Base-by-base conservation (phyloP, 73 alveolate genomes). In the Tetrahymena thermophila region DNA sequence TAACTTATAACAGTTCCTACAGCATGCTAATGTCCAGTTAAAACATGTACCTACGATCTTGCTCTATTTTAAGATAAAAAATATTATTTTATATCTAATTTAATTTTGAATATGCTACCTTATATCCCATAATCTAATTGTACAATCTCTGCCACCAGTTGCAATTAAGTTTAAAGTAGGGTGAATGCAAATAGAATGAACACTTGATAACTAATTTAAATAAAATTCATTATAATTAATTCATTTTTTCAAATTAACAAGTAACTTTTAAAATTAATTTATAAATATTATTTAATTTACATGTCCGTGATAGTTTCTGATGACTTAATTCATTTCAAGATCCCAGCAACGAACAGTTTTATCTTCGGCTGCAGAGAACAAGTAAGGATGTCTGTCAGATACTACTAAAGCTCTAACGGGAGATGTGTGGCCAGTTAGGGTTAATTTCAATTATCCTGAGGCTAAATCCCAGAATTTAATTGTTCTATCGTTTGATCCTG, bases 391-490 rank as follows among this genome's bases (percentile, higher is more conserved):
- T 83, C 99, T 95, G 21, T 98, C 95, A 85, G 98, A 96, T 89
- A 97, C 97, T 6, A 95, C 94, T 14, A 98, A 97, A 84, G 96
- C 97, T 50, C 98, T 93, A 38, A 96, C 94, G 4, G 99, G 97
- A 96, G 98, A 97, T 93, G 99, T 99, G 94, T 99, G 99, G 34
- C 99, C 99, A 15, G 99, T 99, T 71, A 98, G 98, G 1, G 99
- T 97, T 94, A 99, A 94, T 96, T 97, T 97, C 95, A 99, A 96
- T 95, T 96, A 98, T 23, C 99, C 99, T 17, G 99, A 98, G 5
- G 99, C 99, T 93, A 99, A 96, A 95, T 99, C 99, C 99, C 99
- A 99, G 94, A 99, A 99, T 97, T 99, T 99, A 43, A 99, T 98
- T 11, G 99, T 99, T 94, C 99, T 96, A 95, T 99, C 99, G 93